Base-by-base conservation (phyloP, 345 rosid genomes). In the Brassica incana region DNA sequence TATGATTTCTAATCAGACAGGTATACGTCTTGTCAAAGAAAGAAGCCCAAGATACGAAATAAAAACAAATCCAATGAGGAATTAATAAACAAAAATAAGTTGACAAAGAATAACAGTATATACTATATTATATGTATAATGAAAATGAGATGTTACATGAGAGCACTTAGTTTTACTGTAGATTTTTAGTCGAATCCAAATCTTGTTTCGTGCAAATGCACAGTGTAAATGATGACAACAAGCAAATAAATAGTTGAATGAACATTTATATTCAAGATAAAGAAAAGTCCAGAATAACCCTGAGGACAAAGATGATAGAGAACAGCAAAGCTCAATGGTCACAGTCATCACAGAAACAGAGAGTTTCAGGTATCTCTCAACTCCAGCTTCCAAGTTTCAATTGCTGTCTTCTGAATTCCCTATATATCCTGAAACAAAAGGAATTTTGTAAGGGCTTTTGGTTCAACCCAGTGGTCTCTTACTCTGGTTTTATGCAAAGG, bases 1-100 rank as follows among this genome's bases (percentile, higher is more conserved):
- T 79, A 68, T 61, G 74, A 45, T 79, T 15, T 68, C 75, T 58
- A 62, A 61, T 67, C 82, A 69, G 48, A 74, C 61, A 74, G 52
- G 58, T 79, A 80, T 62, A 52, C 18, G 79, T 80, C 83, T 74
- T 74, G 67, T 80, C 83, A 74, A 62, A 62, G 27, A 69, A 25
- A 80, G n/a, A 69, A 74, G 16, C 15, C 63, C 29, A 74, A 62
- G 36, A 80, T 69, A 74, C 71, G 29, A 79, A 15, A 40, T 32
- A 60, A 20, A 10, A 16, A 27, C 65, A 60, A 65, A 71, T 69
- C 32, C 9, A 65, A 40, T 56, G 29, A 78, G 23, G 16, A 25
- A 23, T 10, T 60, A 1, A 40, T 25, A 33, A 33, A n/a, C 29
- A 45, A 62, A 78, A 45, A 43, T 33, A 65, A 54, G 60, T 78